phyloP scores from a whole-genome alignment of 768 basidiomycete species.

The Xerocomellus chrysenteron region DNA sequence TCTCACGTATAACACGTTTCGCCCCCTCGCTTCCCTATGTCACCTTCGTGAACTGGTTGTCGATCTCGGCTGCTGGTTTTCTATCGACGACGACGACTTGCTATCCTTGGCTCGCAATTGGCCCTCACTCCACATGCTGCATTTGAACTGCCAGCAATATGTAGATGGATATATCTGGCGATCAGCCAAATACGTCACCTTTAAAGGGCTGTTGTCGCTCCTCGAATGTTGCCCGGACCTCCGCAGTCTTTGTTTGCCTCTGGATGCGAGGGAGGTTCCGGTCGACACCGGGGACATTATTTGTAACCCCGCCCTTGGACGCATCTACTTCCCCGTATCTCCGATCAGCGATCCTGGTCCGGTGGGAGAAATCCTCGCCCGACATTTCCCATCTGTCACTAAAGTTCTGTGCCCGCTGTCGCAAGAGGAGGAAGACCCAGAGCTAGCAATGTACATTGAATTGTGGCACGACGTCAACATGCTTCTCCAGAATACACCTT shows the following conservation, averaged over 20 bases:
- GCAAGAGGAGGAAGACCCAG: no score
- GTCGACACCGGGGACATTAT: neutral
- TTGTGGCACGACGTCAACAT: no score
- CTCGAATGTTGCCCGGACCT: neutral
- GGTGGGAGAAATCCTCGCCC: neutral
- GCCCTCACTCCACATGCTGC: neutral
- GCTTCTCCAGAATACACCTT: no score
- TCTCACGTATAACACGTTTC: neutral
- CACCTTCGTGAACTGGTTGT: neutral
- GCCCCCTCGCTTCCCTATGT: neutral
- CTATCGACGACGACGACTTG: slow-evolving; percentile 3
- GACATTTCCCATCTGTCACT: neutral
- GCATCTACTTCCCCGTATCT: neutral
- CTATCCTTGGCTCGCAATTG: slow-evolving; percentile 1
- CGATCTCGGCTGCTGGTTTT: slow-evolving; percentile 1
- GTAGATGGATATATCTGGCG: no score
- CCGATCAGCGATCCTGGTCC: neutral
- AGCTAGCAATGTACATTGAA: no score
- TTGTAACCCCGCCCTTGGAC: neutral
- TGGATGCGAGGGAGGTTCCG: slow-evolving; percentile 1
- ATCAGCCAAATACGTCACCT: neutral
- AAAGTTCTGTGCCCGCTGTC: no score
- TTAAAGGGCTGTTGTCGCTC: neutral
- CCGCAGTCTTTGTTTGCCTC: neutral
- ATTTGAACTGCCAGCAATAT: neutral